phyloP scores from a whole-genome alignment of 208 protist species.

The Trypanosoma lewisi region DNA sequence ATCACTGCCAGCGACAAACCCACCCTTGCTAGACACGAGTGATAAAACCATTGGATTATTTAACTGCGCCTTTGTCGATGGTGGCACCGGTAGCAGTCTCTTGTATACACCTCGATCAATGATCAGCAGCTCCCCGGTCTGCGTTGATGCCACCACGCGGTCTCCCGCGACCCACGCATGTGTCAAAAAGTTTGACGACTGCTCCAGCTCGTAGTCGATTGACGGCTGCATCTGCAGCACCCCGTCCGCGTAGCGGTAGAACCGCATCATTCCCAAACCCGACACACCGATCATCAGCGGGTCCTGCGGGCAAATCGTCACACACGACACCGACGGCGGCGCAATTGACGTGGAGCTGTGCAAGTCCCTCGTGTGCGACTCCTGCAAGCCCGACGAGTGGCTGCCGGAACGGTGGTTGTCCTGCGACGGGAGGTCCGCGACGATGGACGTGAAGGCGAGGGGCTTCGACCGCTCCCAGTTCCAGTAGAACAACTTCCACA shows the following conservation, averaged over 20 bases:
- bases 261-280: slow-evolving; percentile 89
- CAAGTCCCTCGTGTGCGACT: neutral
- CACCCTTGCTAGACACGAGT: slow-evolving; percentile 43
- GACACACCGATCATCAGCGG: slow-evolving; percentile 87
- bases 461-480: slow-evolving; percentile 91
- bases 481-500: slow-evolving; percentile 88
- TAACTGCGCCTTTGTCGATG: slow-evolving; percentile 11
- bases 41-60: slow-evolving; percentile 38
- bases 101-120: slow-evolving; percentile 73
- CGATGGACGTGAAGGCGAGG: slow-evolving; percentile 54
- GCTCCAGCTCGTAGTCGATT: slow-evolving; percentile 49
- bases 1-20: slow-evolving; percentile 72
- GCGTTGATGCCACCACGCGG: slow-evolving; percentile 86
- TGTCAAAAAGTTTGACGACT: slow-evolving; percentile 79
- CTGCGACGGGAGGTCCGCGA: slow-evolving; percentile 6
- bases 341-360: neutral
- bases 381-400: neutral
- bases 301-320: slow-evolving; percentile 87
- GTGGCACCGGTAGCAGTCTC: slow-evolving; percentile 36
- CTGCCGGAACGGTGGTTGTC: neutral
- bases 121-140: slow-evolving; percentile 76
- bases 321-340: slow-evolving; percentile 48
- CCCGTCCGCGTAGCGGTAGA: slow-evolving; percentile 90
- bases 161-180: slow-evolving; percentile 88
- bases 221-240: slow-evolving; percentile 69